Evolutionary conservation across 805 yeast genomes (phyloP), one percentile per base, ranked within the genome.

Genomic region (Metschnikowia matae): DNA sequence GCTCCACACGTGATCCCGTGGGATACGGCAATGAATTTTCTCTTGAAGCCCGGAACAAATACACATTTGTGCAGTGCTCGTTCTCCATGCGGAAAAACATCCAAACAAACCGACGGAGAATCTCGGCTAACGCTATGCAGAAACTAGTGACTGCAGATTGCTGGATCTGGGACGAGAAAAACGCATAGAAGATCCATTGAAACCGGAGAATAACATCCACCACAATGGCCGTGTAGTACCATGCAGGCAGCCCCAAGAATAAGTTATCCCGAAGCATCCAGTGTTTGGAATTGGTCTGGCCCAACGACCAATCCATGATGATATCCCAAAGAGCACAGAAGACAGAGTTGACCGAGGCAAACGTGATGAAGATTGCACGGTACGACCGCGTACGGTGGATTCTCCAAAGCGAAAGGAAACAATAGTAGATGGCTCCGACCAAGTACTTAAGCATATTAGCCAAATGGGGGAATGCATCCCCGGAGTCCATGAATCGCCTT

Each of bases 391-490:
- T 58, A 20, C 67, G 59, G 37, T 83, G 75, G 46, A 89, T 86
- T 54, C 98, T 80, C 65, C 89, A 91, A 18, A 85, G 69, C 69
- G 96, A 87, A 59, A 94, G 73, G 6, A 84, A 71, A 60, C 83
- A 80, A 66, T 87, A 84, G 66, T 88, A 89, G 20, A 80, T 59
- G 2, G 87, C 77, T 2, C 91, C 79, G 35, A 85, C 68, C 0
- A 78, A 60, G 64, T 92, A 94, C 66, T 94, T 94, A 33, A 75
- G 60, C 75, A 89, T 89, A 61, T 94, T 94, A 4, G 96, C 92
- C 51, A 92, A 68, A 74, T 94, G 99, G 0, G 99, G 99, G 63
- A 94, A 94, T 87, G 91, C 85, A 61, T 91, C 97, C 2, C 95
- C 92, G 0, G 97, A 86, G 63, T 94, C 99, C 26, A 84, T 81